Evolutionary conservation across 208 protist species (phyloP).

Genomic region (Leishmania major): DNA sequence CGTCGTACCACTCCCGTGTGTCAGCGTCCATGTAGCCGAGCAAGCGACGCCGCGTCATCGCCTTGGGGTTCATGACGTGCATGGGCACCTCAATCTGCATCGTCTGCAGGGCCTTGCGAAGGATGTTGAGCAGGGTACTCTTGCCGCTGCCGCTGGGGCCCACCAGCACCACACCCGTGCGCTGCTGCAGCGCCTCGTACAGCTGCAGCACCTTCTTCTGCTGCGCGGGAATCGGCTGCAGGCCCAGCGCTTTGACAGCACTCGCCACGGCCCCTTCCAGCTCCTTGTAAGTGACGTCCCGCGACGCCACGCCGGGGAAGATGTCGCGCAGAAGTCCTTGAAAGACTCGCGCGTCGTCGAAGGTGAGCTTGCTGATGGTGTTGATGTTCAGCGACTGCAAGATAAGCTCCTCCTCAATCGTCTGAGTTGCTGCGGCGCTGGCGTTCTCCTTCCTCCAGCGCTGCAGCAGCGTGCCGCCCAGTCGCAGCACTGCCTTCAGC

Average conservation of each 20-base stretch:
- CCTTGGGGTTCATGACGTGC: constrained; percentile 94
- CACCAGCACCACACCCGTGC: constrained; percentile 95
- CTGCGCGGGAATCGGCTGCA: constrained; percentile 76
- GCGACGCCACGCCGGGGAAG: constrained; percentile 72
- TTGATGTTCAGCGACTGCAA: constrained; percentile 97
- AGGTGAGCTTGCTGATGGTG: constrained; percentile 97
- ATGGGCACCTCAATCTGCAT: constrained; percentile 78
- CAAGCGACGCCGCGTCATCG: constrained; percentile 92
- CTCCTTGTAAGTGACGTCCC: constrained; percentile 80
- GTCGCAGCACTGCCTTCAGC: constrained; percentile 96
- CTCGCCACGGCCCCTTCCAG: constrained; percentile 80
- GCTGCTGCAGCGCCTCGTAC: constrained; percentile 93
- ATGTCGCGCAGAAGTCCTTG: constrained; percentile 91
- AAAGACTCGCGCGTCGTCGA: constrained; percentile 97
- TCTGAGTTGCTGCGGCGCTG: constrained; percentile 70
- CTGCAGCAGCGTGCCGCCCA: constrained; percentile 88
- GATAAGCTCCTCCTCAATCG: constrained; percentile 91
- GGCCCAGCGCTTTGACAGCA: constrained; percentile 60
- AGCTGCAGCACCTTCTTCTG: constrained; percentile 93
- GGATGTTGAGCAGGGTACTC: constrained; percentile 85
- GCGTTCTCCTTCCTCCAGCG: constrained; percentile 68
- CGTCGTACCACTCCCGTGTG: constrained; percentile 98
- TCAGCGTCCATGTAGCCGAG: constrained; percentile 96
- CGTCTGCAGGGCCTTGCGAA: constrained; percentile 82
- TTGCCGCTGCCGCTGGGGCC: constrained; percentile 94